Evolutionary conservation across 2,329 filamentous ascomycete species (phyloP).

Genomic region (Epichloe elymi): DNA sequence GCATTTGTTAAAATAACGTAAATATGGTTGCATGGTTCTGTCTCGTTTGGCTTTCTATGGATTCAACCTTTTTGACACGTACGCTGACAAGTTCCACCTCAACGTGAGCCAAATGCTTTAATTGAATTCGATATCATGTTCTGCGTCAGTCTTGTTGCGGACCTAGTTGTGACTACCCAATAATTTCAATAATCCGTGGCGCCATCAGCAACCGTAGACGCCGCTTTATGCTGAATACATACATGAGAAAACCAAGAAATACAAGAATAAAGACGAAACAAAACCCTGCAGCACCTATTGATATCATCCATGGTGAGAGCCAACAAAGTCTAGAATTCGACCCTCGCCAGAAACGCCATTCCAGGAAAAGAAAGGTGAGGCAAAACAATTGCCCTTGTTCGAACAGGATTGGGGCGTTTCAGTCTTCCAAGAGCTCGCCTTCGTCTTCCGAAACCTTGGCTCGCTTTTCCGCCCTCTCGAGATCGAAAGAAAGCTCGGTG

Average conservation of each 20-base stretch:
- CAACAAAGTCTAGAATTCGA: not conserved
- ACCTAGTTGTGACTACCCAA: not conserved
- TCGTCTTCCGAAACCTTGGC: constrained; percentile 34
- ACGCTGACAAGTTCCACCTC: too few relatives aligned
- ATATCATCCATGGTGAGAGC: not conserved
- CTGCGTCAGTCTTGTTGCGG: not conserved
- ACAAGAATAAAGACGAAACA: not conserved
- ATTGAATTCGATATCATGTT: not conserved
- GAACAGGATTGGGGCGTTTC: not conserved
- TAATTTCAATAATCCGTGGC: not conserved
- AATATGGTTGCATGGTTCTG: too few relatives aligned
- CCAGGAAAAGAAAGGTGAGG: not conserved
- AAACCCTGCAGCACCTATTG: not conserved
- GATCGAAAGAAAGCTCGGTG: constrained; percentile 16
- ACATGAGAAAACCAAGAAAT: not conserved
- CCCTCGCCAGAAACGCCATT: constrained; percentile 1
- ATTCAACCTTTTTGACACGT: too few relatives aligned
- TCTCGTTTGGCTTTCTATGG: too few relatives aligned
- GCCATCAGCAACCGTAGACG: constrained; percentile 2
- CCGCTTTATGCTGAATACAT: constrained; percentile 2
- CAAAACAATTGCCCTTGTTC: not conserved
- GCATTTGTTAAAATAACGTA: too few relatives aligned
- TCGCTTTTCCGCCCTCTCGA: constrained; percentile 29
- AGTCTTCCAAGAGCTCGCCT: constrained; percentile 31
- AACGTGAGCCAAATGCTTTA: too few relatives aligned